These are phyloP conservation scores for Cyanodermella asteris DNA, from an alignment of 2,329 filamentous ascomycete genomes.

Conservation along the genomic window DNA sequence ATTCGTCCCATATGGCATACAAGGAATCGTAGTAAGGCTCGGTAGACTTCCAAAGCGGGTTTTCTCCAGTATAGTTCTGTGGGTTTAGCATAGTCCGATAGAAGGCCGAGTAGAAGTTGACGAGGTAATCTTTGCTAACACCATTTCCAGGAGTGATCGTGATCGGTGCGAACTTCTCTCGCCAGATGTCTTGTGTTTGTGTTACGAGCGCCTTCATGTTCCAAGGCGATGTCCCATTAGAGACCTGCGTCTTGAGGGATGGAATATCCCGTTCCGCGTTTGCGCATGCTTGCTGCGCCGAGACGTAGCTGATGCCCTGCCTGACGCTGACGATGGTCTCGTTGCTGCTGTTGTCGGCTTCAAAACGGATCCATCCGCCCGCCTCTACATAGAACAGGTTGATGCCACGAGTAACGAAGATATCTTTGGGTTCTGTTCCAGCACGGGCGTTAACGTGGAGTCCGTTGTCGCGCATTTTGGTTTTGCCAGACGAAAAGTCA, in stretches of 20 bases:
- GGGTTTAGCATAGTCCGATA: conserved; percentile 53
- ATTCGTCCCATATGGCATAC: conserved; percentile 49
- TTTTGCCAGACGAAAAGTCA: conserved; percentile 37
- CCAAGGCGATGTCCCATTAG: too few species aligned
- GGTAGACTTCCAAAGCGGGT: conserved; percentile 40
- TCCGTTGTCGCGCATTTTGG: conserved; percentile 40
- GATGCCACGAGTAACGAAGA: too few species aligned
- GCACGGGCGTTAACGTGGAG: too few species aligned
- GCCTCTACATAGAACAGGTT: too few species aligned
- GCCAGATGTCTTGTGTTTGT: conserved; percentile 37
- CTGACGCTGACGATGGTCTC: conserved; percentile 28
- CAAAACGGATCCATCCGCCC: too few species aligned
- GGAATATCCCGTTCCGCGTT: conserved; percentile 52
- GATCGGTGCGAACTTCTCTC: conserved; percentile 36
- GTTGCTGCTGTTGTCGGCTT: conserved; percentile 42
- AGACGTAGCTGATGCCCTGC: conserved; percentile 50
- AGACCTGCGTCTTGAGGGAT: too few species aligned
- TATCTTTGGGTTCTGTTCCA: too few species aligned
- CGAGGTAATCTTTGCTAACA: conserved; percentile 32
- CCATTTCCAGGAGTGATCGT: conserved; percentile 32
- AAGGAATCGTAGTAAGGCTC: conserved; percentile 58
- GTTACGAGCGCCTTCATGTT: conserved; percentile 39
- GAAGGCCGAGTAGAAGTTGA: conserved; percentile 49
- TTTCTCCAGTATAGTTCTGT: conserved; percentile 54
- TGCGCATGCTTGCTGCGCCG: conserved; percentile 39